Percentiles rank a stretch among this genome's conserved stretches.
Evolutionary conservation across 2,329 filamentous ascomycete genomes (phyloP).

Genomic region (Hymenoscyphus repandus): DNA sequence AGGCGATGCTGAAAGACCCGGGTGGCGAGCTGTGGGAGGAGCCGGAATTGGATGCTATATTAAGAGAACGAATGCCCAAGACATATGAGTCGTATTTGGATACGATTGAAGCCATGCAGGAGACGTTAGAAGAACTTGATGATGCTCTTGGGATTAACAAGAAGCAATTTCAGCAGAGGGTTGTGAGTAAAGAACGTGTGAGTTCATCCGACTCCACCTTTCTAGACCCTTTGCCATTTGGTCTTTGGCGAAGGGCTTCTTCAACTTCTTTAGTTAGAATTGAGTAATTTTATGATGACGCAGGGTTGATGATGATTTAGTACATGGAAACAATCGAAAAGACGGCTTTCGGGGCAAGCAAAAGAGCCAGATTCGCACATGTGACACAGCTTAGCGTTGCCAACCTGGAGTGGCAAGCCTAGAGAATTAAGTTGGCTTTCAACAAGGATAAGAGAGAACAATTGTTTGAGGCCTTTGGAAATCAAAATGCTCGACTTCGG

Average conservation of each 20-base stretch:
- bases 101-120: conserved; percentile 13
- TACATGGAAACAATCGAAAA: too few species aligned
- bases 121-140: conserved; percentile 10
- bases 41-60: conserved; percentile 6
- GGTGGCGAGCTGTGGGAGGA: conserved; percentile 14
- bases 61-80: conserved; percentile 13
- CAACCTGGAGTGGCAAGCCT: neutral
- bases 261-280: too few species aligned
- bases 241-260: too few species aligned
- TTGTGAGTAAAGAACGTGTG: conserved; percentile 8
- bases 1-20: conserved; percentile 6
- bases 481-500: conserved; percentile 11
- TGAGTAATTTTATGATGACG: too few species aligned
- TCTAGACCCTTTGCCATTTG: too few species aligned
- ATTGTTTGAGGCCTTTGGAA: conserved; percentile 14
- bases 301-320: too few species aligned
- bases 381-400: neutral
- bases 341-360: too few species aligned
- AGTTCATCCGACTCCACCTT: conserved; percentile 1
- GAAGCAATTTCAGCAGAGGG: conserved; percentile 10
- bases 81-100: conserved; percentile 14
- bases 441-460: conserved; percentile 9
- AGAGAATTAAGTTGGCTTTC: conserved; percentile 14
- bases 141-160: conserved; percentile 12
- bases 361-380: neutral